Percentiles rank a stretch among this genome's conserved stretches.
Conservation (phyloP, 257 asterid species). For the Solanum habrochaites region DNA sequence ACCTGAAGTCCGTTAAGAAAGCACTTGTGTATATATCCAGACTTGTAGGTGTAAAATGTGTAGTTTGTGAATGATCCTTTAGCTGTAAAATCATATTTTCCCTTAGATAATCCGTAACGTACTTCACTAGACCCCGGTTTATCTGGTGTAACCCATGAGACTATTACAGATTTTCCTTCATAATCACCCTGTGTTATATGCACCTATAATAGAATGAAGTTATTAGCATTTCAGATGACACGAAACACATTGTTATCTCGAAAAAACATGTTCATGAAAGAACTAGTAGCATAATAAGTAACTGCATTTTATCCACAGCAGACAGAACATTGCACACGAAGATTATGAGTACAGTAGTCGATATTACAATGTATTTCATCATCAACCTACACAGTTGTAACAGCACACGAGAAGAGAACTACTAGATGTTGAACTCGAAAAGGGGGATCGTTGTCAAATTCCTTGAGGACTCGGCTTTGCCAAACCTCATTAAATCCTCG, state of each 20-base stretch:
- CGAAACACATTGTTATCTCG: neutral
- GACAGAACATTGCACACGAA: neutral
- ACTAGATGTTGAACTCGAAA: neutral
- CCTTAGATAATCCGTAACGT: slow-evolving; percentile 63
- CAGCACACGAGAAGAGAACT: neutral
- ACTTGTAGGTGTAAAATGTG: slow-evolving; percentile 61
- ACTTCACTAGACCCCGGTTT: slow-evolving; percentile 74
- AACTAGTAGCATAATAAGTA: neutral
- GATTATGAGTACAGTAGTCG: neutral
- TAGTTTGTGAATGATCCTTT: slow-evolving; percentile 60
- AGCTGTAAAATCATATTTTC: slow-evolving; percentile 45
- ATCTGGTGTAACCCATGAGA: slow-evolving; percentile 78
- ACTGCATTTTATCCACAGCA: neutral
- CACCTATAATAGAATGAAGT: slow-evolving; percentile 32
- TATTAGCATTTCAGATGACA: neutral
- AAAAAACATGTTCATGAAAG: too few species aligned
- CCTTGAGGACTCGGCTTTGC: neutral
- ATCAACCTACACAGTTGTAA: neutral
- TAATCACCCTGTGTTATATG: slow-evolving; percentile 98
- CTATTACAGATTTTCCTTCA: slow-evolving; percentile 74
- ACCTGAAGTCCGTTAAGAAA: slow-evolving; percentile 78
- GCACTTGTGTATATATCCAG: slow-evolving; percentile 88
- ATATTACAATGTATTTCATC: neutral
- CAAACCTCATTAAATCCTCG: neutral
- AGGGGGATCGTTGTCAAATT: neutral